Evolutionary conservation across 352 stramenopile genomes (phyloP).

Genomic region (Phytophthora hibernalis): DNA sequence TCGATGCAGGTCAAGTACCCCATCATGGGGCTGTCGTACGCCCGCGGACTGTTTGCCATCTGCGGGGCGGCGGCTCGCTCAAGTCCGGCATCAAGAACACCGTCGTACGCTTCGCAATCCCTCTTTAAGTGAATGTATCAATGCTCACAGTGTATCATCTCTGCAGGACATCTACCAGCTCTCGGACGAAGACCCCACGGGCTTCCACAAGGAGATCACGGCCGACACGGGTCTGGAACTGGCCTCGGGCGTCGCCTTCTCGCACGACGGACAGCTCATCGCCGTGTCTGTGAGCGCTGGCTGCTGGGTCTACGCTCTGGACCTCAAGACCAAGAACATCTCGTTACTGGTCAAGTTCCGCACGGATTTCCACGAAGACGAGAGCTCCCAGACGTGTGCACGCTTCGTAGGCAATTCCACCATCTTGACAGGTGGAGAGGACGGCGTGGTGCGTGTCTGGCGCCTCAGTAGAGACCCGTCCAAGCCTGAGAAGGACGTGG

Average conservation of each 20-base stretch:
- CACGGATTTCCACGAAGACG: slow-evolving; percentile 77
- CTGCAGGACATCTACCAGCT: slow-evolving; percentile 78
- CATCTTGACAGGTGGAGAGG: slow-evolving; percentile 84
- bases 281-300: slow-evolving; percentile 76
- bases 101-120: slow-evolving; percentile 54
- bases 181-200: slow-evolving; percentile 63
- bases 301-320: slow-evolving; percentile 83
- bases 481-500: slow-evolving; percentile 46
- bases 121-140: not conserved
- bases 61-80: slow-evolving; percentile 84
- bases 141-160: not conserved
- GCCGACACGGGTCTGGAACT: slow-evolving; percentile 77
- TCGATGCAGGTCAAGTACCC: slow-evolving; percentile 86
- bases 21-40: slow-evolving; percentile 85
- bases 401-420: slow-evolving; percentile 84
- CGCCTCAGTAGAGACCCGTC: slow-evolving; percentile 59
- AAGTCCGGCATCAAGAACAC: slow-evolving; percentile 90
- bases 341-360: slow-evolving; percentile 81
- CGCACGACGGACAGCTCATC: slow-evolving; percentile 72
- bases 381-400: slow-evolving; percentile 77
- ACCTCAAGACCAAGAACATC: slow-evolving; percentile 63
- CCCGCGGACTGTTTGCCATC: slow-evolving; percentile 76
- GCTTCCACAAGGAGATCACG: slow-evolving; percentile 74
- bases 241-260: slow-evolving; percentile 80
- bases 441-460: slow-evolving; percentile 84